phyloP scores from a whole-genome alignment of 2,329 filamentous ascomycete species.

The Rachicladosporium sp. region DNA sequence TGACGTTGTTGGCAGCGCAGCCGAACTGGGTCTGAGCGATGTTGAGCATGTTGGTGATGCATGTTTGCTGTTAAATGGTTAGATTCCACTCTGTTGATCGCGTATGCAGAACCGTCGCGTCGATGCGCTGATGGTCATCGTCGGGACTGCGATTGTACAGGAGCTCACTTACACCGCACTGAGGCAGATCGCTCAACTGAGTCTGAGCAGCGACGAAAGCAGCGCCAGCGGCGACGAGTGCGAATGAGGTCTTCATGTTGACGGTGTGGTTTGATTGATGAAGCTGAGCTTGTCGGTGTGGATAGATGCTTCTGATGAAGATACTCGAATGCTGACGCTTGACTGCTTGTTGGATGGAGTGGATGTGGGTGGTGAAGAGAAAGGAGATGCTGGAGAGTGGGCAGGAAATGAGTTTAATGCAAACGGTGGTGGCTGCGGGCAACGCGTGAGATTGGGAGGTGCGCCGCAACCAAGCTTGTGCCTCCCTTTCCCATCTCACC shows the following conservation, averaged over 20 bases:
- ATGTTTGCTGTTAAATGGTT: conserved; percentile 17
- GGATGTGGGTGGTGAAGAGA: not conserved
- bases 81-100: no score
- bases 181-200: conserved; percentile 16
- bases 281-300: not conserved
- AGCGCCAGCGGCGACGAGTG: conserved; percentile 20
- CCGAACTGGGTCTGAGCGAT: conserved; percentile 18
- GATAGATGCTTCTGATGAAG: conserved; percentile 2
- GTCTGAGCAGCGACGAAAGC: conserved; percentile 22
- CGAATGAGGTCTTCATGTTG: conserved; percentile 23
- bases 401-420: not conserved
- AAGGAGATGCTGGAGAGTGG: not conserved
- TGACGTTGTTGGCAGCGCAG: conserved; percentile 20
- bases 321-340: not conserved
- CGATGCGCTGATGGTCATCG: no score
- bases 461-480: not conserved
- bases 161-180: conserved; percentile 23
- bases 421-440: not conserved
- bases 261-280: conserved; percentile 1
- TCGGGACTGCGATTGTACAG: no score
- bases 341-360: not conserved
- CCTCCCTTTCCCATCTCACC: not conserved
- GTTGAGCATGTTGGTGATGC: conserved; percentile 25
- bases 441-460: conserved; percentile 1
- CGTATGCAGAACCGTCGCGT: no score